phyloP scores from a whole-genome alignment of 2,329 filamentous ascomycete species.

The Neopestalotiopsis sp. region DNA sequence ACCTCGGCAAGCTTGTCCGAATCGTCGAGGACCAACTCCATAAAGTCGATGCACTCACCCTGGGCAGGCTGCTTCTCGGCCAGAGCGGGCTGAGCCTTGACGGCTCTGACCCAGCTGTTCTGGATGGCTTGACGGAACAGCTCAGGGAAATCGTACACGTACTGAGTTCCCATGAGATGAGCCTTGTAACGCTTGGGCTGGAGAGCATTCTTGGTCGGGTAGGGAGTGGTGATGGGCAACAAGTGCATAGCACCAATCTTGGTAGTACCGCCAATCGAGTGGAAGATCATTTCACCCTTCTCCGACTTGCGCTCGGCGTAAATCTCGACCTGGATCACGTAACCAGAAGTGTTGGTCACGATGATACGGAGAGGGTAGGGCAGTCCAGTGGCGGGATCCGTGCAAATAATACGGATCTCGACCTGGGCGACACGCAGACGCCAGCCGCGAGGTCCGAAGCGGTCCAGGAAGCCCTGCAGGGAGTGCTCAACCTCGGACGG shows the following conservation, averaged over 20 bases:
- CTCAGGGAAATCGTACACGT: constrained; percentile 99
- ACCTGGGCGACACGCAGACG: constrained; percentile 94
- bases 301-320: constrained; percentile 98
- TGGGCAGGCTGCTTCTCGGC: constrained; percentile 81
- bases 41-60: constrained; percentile 93
- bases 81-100: constrained; percentile 75
- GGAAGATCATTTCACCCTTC: constrained; percentile 98
- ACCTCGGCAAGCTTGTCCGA: constrained; percentile 91
- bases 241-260: constrained; percentile 97
- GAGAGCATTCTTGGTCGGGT: constrained; percentile 97
- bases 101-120: constrained; percentile 85
- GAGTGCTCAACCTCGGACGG: constrained; percentile 91
- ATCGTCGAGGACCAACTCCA: constrained; percentile 93
- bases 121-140: constrained; percentile 97
- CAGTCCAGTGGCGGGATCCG: constrained; percentile 80
- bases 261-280: constrained; percentile 92
- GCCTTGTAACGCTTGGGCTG: constrained; percentile 99
- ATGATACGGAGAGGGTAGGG: constrained; percentile 94
- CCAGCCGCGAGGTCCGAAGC: constrained; percentile 94
- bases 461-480: constrained; percentile 92
- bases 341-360: constrained; percentile 98
- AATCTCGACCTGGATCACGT: constrained; percentile 96
- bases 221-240: constrained; percentile 87
- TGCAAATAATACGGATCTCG: constrained; percentile 98
- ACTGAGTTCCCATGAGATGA: constrained; percentile 98